Conservation (phyloP, 352 stramenopile species). For the Pythium rhizo-oryzae region DNA sequence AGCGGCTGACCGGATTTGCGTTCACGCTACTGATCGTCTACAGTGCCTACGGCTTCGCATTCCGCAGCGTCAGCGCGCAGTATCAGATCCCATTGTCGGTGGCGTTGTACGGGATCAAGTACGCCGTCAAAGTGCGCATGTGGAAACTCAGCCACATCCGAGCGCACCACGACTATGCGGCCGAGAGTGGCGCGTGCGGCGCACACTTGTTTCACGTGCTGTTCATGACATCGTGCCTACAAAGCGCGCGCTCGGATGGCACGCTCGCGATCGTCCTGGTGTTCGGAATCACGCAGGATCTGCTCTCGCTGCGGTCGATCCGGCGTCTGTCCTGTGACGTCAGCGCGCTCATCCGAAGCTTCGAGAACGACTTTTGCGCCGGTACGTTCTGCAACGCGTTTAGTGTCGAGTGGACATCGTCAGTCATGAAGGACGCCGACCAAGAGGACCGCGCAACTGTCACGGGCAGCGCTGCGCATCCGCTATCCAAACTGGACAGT, state of each 20-base stretch:
- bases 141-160: conserved; percentile 28
- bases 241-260: conserved; percentile 39
- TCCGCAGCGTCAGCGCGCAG: conserved; percentile 25
- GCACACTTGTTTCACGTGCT: conserved; percentile 40
- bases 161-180: conserved; percentile 32
- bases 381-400: neutral
- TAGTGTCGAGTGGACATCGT: neutral
- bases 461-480: neutral
- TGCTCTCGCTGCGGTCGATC: neutral
- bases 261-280: conserved; percentile 31
- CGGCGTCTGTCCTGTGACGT: neutral
- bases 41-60: conserved; percentile 33
- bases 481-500: neutral
- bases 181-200: conserved; percentile 21
- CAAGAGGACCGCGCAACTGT: neutral
- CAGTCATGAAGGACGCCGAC: neutral
- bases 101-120: conserved; percentile 37
- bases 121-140: conserved; percentile 17
- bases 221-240: conserved; percentile 40
- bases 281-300: conserved; percentile 29
- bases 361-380: neutral
- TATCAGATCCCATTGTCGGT: conserved; percentile 38
- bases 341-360: neutral
- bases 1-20: conserved; percentile 8
- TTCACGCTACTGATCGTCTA: conserved; percentile 34